These are phyloP conservation scores for Penicillium frequentans DNA, from an alignment of 2,329 filamentous ascomycete species.

Conservation along the genomic window DNA sequence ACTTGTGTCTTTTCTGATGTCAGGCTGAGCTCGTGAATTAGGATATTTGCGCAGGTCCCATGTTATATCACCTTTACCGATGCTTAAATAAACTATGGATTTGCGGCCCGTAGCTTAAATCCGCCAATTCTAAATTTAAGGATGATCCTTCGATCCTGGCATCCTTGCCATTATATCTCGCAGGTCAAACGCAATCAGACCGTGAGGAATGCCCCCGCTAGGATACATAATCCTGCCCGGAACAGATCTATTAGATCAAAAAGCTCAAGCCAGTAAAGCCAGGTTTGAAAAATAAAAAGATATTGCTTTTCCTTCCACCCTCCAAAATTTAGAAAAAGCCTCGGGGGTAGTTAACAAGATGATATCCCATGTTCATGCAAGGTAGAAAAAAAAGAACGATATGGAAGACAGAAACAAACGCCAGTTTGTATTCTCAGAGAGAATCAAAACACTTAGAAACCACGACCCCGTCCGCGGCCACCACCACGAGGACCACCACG, in stretches of 20 bases:
- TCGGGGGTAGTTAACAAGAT: slow-evolving; percentile 24
- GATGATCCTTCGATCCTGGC: not conserved
- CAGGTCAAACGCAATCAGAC: not conserved
- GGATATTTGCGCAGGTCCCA: not conserved
- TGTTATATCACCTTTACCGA: not conserved
- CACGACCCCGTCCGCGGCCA: slow-evolving; percentile 57
- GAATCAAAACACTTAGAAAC: slow-evolving; percentile 32
- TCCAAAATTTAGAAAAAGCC: slow-evolving; percentile 22
- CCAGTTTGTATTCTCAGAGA: slow-evolving; percentile 22
- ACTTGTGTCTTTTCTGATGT: not conserved
- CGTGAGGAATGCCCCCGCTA: not conserved
- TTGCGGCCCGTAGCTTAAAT: not conserved
- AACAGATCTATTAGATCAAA: not conserved
- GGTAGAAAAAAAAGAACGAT: slow-evolving; percentile 14
- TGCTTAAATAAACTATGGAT: not conserved
- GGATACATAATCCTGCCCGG: not conserved
- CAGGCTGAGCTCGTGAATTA: not conserved
- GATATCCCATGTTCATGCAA: slow-evolving; percentile 27
- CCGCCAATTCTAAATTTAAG: not conserved
- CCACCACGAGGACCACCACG: slow-evolving; percentile 54
- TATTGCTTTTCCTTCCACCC: slow-evolving; percentile 22
- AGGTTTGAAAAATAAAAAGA: not conserved
- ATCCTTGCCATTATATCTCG: not conserved
- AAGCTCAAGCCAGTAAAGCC: not conserved
- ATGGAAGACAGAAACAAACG: slow-evolving; percentile 24